Evolutionary conservation across 2,329 filamentous ascomycete species (phyloP), one percentile per base, ranked within the genome.

Genomic region (Colletotrichum magnum): DNA sequence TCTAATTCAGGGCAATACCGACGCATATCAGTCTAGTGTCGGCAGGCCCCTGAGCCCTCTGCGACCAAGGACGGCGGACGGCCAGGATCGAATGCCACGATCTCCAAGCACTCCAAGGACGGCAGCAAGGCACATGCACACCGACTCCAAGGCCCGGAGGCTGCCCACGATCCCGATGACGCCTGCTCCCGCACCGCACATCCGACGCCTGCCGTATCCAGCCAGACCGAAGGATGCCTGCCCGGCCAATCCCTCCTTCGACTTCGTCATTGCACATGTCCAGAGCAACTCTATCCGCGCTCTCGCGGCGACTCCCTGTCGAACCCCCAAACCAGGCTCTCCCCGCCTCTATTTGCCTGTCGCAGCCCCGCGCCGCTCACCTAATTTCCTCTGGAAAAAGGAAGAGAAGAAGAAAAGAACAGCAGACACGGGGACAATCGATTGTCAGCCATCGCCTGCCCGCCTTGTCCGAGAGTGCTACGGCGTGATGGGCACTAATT

Each of bases 361-460:
- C 48, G 58, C 58, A 39, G 16, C 58, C 61, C 66, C 62, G 62
- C 56, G 50, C 48, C 53, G 26, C 57, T 18, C 62, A 66, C 32
- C 7, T 21, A 60, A 24, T 69, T 50, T 59, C 66, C 60, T 66
- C 66, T 66, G 21, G n/a, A 53, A 47, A 50, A 41, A 50, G 59
- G 24, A 32, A 59, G 59, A 51, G 18, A 13, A n/a, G 3, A 36
- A 36, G 21, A 36, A 10, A 36, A 36, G 32, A 2, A 36, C 32
- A 9, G 32, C 2, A 60, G 56, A 28, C 66, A 69, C 60, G 65
- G 59, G 61, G 66, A 56, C 56, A 60, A 13, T 45, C 36, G 28
- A 43, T 51, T 28, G 50, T 60, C 66, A 66, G 45, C 62, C 62
- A 66, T 66, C 28, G 56, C 66, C 66, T 69, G 66, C 48, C 62